phyloP scores from a whole-genome alignment of 83 land plant genomes.

The Isoetes engelmannii region DNA sequence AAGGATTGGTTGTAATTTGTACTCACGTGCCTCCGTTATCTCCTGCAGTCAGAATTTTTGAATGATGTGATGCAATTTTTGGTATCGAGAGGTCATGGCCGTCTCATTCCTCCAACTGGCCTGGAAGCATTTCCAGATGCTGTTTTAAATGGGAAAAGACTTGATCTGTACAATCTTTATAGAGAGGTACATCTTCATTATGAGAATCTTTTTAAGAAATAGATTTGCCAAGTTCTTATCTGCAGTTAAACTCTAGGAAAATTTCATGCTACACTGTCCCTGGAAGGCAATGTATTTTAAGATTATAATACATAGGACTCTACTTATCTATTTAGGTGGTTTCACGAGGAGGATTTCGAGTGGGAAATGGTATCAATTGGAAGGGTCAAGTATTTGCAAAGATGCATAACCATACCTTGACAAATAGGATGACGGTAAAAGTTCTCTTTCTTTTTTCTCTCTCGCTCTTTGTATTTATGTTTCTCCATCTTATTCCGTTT shows the following conservation, averaged over 20 bases:
- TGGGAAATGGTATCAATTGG: conserved; percentile 99
- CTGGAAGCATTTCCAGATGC: conserved; percentile 87
- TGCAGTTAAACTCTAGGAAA: not conserved
- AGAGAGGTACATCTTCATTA: conserved; percentile 58
- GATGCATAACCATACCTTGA: conserved; percentile 88
- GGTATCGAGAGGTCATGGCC: conserved; percentile 77
- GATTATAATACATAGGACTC: not conserved
- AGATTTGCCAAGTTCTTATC: not conserved
- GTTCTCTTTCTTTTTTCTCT: not conserved
- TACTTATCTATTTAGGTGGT: conserved; percentile 63
- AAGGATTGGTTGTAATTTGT: not conserved
- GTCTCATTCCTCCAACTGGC: conserved; percentile 89
- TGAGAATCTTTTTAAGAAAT: too few species aligned
- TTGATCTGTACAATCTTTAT: conserved; percentile 91
- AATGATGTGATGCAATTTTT: conserved; percentile 86
- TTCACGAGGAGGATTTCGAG: conserved; percentile 97
- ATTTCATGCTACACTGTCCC: not conserved
- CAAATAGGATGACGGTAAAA: conserved; percentile 96
- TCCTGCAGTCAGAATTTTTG: conserved; percentile 73
- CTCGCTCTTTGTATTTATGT: too few species aligned
- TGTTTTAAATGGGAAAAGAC: conserved; percentile 86
- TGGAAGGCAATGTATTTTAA: not conserved
- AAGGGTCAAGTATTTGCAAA: conserved; percentile 97
- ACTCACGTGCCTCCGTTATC: not conserved
- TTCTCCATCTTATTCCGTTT: not conserved